Conservation (phyloP, 176 grass and related monocot species). For the Oryza officinalis region DNA sequence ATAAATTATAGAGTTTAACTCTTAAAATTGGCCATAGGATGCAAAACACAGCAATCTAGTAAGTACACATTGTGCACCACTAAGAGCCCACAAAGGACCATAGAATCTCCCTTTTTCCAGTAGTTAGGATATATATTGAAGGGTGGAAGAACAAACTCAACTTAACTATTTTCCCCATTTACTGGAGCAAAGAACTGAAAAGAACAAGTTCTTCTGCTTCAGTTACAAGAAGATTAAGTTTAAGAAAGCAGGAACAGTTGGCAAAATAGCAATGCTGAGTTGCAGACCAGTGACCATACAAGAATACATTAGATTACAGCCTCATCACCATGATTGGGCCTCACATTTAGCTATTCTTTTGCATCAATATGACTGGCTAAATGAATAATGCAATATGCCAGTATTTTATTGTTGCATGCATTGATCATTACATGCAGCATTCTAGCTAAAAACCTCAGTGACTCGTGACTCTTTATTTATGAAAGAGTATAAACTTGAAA, state of each 20-base stretch:
- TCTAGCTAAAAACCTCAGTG: slow-evolving; percentile 28
- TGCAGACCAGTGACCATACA: background rate
- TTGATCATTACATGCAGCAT: background rate
- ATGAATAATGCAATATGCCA: background rate
- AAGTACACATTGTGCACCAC: background rate
- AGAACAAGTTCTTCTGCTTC: background rate
- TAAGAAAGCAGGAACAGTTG: background rate
- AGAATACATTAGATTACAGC: background rate
- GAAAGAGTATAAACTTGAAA: background rate
- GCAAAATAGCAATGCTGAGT: background rate
- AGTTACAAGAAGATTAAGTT: background rate
- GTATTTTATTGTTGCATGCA: background rate
- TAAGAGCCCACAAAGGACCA: background rate
- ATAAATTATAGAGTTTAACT: background rate
- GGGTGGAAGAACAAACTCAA: slow-evolving; percentile 1
- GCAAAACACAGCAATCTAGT: background rate
- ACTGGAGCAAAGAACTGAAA: background rate
- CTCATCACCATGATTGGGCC: background rate
- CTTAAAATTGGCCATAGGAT: background rate
- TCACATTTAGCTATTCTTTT: background rate
- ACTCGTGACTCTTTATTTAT: background rate
- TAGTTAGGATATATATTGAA: background rate
- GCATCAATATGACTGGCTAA: background rate
- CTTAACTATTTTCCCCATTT: background rate
- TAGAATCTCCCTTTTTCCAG: background rate